Base-by-base conservation (phyloP, 1,284 basidiomycete species). In the Ceratobasidium sp. region DNA sequence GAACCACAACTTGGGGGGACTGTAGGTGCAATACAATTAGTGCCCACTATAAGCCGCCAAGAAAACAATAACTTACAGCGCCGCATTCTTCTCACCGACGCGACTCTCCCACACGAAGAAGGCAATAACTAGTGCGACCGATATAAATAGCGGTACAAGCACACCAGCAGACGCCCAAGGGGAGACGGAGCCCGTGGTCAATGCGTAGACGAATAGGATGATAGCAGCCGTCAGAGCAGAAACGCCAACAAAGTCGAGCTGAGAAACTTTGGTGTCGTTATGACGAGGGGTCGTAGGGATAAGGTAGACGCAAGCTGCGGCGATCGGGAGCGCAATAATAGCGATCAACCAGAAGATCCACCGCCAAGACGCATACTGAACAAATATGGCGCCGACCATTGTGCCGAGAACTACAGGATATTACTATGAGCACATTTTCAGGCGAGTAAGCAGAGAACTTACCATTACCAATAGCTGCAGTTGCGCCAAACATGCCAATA, bases 291-390 rank as follows among this genome's bases (percentile, higher is more conserved):
- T 24, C 4, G 79, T 5, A 78, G 83, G 83, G 11, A 83, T 80
- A 74, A 84, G 76, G 65, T 84, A 76, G 5, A 83, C 13, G 76
- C 81, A 82, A 9, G 82, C 1, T 11, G 74, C 69, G 7, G 83
- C 80, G 49, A 85, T 80, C 9, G 83, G 81, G 48, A 84, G 75
- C 62, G 82, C 81, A 34, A 86, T 77, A 5, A 84, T 76, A 0
- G 84, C 81, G 46, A 82, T 80, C 74, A 84, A 82, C 83, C 83
- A 86, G 77, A 86, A 86, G 2, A 85, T 79, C 85, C 85, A 86
- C n/a, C 78, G 79, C 78, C 83, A 86, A 19, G 82, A 83, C 5
- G 82, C 81, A 48, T 81, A 84, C 75, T 84, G 79, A 7, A 81
- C 79, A 22, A 84, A 79, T n/a, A n/a, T n/a, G n/a, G n/a, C n/a